Percentiles rank a stretch among this genome's conserved stretches.
phyloP scores from a whole-genome alignment of 1,139 yeast species.

The Taphrina deformans region DNA sequence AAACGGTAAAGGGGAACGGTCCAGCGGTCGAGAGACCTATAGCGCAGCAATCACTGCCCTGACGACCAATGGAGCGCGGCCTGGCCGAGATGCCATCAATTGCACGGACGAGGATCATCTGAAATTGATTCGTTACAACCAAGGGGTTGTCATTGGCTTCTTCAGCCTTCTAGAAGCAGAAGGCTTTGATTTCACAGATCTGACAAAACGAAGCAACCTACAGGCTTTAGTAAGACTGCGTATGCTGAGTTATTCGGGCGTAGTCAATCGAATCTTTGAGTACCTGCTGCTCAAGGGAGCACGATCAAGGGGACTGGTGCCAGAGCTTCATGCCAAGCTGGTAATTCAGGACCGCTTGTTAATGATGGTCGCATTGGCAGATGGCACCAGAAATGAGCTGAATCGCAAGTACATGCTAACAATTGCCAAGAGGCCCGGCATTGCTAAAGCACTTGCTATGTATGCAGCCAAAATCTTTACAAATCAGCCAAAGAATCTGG shows the following conservation, averaged over 20 bases:
- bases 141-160: not conserved
- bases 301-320: not conserved
- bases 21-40: not conserved
- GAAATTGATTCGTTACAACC: not conserved
- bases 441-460: not conserved
- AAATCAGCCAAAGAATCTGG: not conserved
- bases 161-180: not conserved
- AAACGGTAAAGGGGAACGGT: not conserved
- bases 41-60: not conserved
- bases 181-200: not conserved
- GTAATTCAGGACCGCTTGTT: not conserved
- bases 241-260: not conserved
- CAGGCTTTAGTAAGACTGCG: not conserved
- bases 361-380: not conserved
- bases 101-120: not conserved
- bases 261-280: not conserved
- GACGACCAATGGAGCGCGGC: not conserved
- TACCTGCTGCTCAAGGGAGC: not conserved
- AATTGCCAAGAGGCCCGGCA: not conserved
- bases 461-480: not conserved
- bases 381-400: not conserved
- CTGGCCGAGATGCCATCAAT: not conserved
- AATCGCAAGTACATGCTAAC: not conserved
- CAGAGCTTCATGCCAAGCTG: not conserved
- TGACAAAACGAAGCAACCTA: not conserved